These are phyloP conservation scores for Arthrobotrys musiformis DNA, from an alignment of 2,329 filamentous ascomycete genomes.

Conservation along the genomic window DNA sequence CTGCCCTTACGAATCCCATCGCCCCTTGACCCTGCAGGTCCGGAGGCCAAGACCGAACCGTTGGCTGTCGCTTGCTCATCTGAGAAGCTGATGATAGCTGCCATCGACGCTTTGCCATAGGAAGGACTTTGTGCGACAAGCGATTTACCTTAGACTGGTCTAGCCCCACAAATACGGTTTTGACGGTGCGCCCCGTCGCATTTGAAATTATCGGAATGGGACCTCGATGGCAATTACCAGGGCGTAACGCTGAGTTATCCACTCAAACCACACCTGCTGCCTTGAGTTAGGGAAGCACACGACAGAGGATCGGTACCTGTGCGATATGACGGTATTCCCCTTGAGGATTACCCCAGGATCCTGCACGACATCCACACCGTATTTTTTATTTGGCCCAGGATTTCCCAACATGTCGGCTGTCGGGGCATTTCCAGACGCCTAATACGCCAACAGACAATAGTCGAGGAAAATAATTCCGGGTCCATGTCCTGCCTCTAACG, in stretches of 20 bases:
- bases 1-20: constrained; percentile 4
- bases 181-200: constrained; percentile 30
- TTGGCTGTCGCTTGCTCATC: constrained; percentile 44
- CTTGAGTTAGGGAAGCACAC: constrained; percentile 46
- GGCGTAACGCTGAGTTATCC: background rate
- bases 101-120: constrained; percentile 40
- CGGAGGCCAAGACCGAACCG: constrained; percentile 35
- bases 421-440: constrained; percentile 25
- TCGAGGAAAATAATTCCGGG: constrained; percentile 25
- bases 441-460: constrained; percentile 14
- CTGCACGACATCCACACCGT: constrained; percentile 24
- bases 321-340: constrained; percentile 18
- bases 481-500: constrained; percentile 27
- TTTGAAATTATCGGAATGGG: constrained; percentile 23
- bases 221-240: constrained; percentile 10
- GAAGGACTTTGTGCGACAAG: constrained; percentile 25
- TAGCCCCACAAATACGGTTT: constrained; percentile 31
- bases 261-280: constrained; percentile 31
- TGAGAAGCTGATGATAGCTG: constrained; percentile 49
- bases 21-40: constrained; percentile 44
- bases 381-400: constrained; percentile 15
- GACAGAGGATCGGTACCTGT: constrained; percentile 42
- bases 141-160: constrained; percentile 30
- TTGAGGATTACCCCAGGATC: constrained; percentile 23
- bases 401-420: constrained; percentile 37